phyloP scores from a whole-genome alignment of 1,284 basidiomycete genomes.

The Ustilago xerochloae region DNA sequence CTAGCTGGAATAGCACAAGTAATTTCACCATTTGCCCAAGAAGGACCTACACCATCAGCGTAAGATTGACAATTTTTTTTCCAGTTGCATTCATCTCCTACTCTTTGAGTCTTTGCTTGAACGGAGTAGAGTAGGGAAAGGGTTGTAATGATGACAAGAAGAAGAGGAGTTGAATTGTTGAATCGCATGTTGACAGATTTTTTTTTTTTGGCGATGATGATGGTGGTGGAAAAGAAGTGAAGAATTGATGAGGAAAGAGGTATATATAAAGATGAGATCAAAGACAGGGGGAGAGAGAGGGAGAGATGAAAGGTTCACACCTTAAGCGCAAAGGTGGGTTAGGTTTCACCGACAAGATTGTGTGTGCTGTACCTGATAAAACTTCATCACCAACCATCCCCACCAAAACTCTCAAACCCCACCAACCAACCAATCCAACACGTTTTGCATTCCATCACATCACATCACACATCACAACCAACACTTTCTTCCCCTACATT shows the following conservation, averaged over 20 bases:
- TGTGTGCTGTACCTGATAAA: too few relatives aligned
- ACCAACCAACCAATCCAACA: too few relatives aligned
- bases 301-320: too few relatives aligned
- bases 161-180: background rate
- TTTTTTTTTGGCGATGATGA: background rate
- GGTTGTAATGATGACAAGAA: background rate
- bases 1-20: slow-evolving; percentile 27
- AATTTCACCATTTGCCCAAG: slow-evolving; percentile 12
- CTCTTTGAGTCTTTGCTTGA: slow-evolving; percentile 3
- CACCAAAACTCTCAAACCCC: too few relatives aligned
- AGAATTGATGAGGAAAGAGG: too few relatives aligned
- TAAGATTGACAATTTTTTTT: slow-evolving; percentile 18
- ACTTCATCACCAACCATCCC: too few relatives aligned
- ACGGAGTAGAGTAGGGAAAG: background rate
- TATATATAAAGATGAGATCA: too few relatives aligned
- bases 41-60: slow-evolving; percentile 11
- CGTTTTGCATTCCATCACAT: too few relatives aligned
- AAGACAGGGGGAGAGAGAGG: too few relatives aligned
- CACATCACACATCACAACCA: background rate
- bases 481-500: background rate
- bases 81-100: slow-evolving; percentile 31
- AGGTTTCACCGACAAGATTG: too few relatives aligned
- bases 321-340: background rate
- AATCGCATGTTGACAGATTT: background rate
- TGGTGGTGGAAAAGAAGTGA: background rate